Evolutionary conservation across 306 rosid species (phyloP), one percentile per base, ranked within the genome.

Genomic region (Trifolium dubium): DNA sequence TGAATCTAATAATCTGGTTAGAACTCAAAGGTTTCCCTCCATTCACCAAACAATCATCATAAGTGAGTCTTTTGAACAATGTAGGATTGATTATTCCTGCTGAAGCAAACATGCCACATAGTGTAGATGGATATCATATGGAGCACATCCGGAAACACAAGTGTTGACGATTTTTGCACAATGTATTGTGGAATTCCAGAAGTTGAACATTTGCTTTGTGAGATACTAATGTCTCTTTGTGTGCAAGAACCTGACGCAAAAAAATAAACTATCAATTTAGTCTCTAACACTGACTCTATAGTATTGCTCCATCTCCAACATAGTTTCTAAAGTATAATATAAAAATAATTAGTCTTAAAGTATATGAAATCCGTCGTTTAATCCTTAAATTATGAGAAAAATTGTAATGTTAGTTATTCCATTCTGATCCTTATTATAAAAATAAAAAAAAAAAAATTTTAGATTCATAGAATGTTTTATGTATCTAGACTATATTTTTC

Each of bases 21-120:
- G 78, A 75, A 31, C 75, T 76, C 72, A 91, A 77, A 18, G 85
- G 78, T 40, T 77, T 58, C 15, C 96, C 96, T 68, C 85, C 90
- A 77, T 85, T 88, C 13, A 90, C 85, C 85, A 88, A 80, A 67
- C 96, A 90, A 41, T 88, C 90, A 64, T 90, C 92, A 73, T 44
- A 85, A 15, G 83, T 76, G 18, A 90, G 65, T 80, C 93, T 86
- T 77, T 85, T 88, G 86, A 90, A 90, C 54, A 79, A 69, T 81
- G 40, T 82, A 3, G 90, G 88, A 43, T 83, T 84, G 31, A 90
- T 71, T 14, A 83, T 31, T 80, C 83, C 85, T 72, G 86, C 86
- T 9, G 96, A 88, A 29, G 93, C 92, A 78, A 90, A 90, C 96
- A 87, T 84, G 37, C 93, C 96, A 84, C 96, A n/a, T n/a, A 87